A percentile compares a stretch with the other conserved stretches of the same genome.
phyloP scores from a whole-genome alignment of 345 rosid species.

The Bruguiera parviflora region DNA sequence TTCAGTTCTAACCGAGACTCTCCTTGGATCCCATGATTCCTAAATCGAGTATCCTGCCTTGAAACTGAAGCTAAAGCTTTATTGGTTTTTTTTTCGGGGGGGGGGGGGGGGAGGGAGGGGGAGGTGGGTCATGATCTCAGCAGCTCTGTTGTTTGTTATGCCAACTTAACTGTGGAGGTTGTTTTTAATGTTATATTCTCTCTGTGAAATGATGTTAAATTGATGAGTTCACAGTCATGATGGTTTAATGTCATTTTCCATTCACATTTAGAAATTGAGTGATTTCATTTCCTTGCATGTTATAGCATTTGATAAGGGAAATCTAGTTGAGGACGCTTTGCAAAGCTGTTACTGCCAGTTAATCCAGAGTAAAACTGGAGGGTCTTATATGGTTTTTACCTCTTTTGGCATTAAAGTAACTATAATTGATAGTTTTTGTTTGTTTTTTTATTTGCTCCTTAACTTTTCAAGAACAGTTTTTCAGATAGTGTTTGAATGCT shows the following conservation, averaged over 20 bases:
- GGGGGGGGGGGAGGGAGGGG: too few relatives aligned
- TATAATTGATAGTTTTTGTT: background rate
- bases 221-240: background rate
- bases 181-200: background rate
- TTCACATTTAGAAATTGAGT: background rate
- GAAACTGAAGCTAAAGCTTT: background rate
- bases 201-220: background rate
- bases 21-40: too few relatives aligned
- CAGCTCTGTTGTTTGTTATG: background rate
- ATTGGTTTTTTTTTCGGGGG: too few relatives aligned
- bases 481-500: slow-evolving; percentile 3
- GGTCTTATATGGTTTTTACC: too few relatives aligned
- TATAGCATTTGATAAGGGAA: background rate
- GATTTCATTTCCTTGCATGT: background rate
- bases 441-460: background rate
- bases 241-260: background rate
- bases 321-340: background rate
- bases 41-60: too few relatives aligned
- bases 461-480: background rate
- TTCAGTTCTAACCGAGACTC: too few relatives aligned
- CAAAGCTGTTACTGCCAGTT: too few relatives aligned
- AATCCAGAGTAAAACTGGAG: too few relatives aligned
- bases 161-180: background rate
- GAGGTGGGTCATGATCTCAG: background rate
- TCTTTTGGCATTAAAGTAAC: background rate